Evolutionary conservation across 345 rosid genomes (phyloP), one percentile per base, ranked within the genome.

Genomic region (Populus deltoides): DNA sequence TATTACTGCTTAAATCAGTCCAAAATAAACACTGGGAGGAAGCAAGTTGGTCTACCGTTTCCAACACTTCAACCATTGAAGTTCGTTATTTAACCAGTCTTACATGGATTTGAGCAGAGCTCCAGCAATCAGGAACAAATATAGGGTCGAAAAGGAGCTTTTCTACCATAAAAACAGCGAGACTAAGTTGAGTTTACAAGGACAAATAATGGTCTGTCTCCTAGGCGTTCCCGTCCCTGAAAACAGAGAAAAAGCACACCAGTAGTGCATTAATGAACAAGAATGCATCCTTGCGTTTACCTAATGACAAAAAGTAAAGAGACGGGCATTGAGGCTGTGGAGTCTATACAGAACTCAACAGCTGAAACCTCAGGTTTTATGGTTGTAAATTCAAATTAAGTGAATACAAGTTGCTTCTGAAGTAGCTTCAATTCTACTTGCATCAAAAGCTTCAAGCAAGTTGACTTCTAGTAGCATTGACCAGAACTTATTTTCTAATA

Each of bases 141-240:
- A 24, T 20, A 61, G 10, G 29, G 27, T 65, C 31, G 3, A 63
- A 41, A 69, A 27, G 72, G 45, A n/a, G 73, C 66, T 45, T 67
- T 75, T 68, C 35, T 13, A 39, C 66, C 25, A 69, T 38, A 33
- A 43, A 41, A 75, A 57, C 68, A 10, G 29, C 11, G 36, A 68
- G 61, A 70, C 85, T 85, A 87, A 39, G 85, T 71, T 25, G 89
- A 84, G 78, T 85, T 87, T 61, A 93, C 85, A 27, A 93, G 97
- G 78, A 96, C 97, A 77, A 91, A 96, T 17, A 92, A 81, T 5
- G 98, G 94, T 8, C 85, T 90, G 75, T 88, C 92, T 72, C 94
- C 97, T 75, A 96, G 79, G 49, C 89, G 89, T 20, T 93, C 93
- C 78, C 90, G 89, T 43, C 98, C 99, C 91, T 94, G 88, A 43